Base-by-base conservation (phyloP, 2,329 filamentous ascomycete genomes). In the Lasiodiplodia sp. region DNA sequence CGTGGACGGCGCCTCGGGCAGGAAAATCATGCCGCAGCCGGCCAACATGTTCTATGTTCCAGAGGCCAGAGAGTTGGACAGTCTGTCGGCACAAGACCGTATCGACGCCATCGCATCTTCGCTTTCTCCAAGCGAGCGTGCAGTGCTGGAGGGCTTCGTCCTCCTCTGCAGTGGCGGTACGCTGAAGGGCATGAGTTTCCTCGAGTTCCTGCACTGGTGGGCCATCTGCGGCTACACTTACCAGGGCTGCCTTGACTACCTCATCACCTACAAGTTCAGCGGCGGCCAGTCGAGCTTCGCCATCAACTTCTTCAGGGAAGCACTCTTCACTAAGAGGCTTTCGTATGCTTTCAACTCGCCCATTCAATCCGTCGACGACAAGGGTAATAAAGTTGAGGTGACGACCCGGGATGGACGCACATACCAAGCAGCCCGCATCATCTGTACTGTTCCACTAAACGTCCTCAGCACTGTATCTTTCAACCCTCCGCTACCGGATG, bases 161-260 rank as follows among this genome's bases (percentile, higher is more conserved):
- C 74, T 83, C 0, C 78, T 84, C 1, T 81, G 79, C 69, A 83
- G 82, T 62, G 81, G 83, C 5, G 80, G 75, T 0, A 83, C 80
- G 0, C 77, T 83, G 0, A 78, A 81, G 11, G 83, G 80, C 0
- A 81, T 79, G 0, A 81, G 80, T 25, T 83, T 86, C 68, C 81
- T 81, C 58, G 83, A 86, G 66, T 80, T 85, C 38, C 72, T 86
- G 21, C 83, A 83, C 68, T 85, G 83, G 83, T 85, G 79, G 83
- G 83, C 80, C 10, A 73, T 83, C 1, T 77, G 76, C 66, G 82
- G 78, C 34, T 83, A 83, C 72, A 79, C 75, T 5, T 83, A 82
- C 70, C 76, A 74, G 14, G 60, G 60, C 47, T 64, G 60, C 31
- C 47, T 64, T 4, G 60, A 64, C 47, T 52, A 25, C 38, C 60